Conservation (phyloP, 2,329 filamentous ascomycete genomes). For the Cladobotryum mycophilum region DNA sequence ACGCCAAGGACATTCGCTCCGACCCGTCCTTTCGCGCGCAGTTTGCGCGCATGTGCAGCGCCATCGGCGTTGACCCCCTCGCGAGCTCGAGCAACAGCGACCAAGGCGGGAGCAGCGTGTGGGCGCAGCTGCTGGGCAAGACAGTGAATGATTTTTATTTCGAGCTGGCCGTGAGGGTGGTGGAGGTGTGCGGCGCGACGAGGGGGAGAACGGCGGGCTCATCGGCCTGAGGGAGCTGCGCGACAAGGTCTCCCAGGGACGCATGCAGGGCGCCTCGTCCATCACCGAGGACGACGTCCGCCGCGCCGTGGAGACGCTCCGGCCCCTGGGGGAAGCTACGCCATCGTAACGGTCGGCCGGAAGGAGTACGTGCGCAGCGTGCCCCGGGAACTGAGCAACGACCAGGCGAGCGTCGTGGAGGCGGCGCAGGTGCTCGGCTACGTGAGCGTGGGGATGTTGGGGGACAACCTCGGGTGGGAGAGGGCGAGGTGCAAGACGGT, state of each 20-base stretch:
- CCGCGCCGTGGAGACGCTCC: constrained; percentile 78
- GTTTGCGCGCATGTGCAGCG: constrained; percentile 96
- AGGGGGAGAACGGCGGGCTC: constrained; percentile 86
- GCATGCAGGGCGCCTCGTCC: constrained; percentile 69
- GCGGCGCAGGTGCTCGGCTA: constrained; percentile 85
- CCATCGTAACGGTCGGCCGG: constrained; percentile 74
- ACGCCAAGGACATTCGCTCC: constrained; percentile 91
- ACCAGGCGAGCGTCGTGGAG: constrained; percentile 89
- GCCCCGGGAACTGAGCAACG: constrained; percentile 89
- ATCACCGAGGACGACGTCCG: constrained; percentile 91
- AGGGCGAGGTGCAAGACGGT: constrained; percentile 79
- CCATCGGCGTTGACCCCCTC: constrained; percentile 91
- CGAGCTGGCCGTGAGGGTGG: constrained; percentile 89
- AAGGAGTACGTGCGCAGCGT: constrained; percentile 86
- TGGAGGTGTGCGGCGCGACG: constrained; percentile 84
- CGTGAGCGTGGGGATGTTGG: constrained; percentile 83
- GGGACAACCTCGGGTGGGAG: constrained; percentile 81
- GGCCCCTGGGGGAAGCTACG: constrained; percentile 86
- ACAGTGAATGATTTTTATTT: constrained; percentile 99
- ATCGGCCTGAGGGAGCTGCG: constrained; percentile 78
- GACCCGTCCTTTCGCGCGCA: constrained; percentile 93
- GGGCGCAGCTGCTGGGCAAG: constrained; percentile 85
- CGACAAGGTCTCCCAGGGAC: constrained; percentile 65
- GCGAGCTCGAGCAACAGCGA: constrained; percentile 40
- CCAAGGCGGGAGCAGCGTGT: constrained; percentile 54